Percentiles rank a stretch among this genome's conserved stretches.
phyloP scores from a whole-genome alignment of 169 alveolate genomes.

The Plasmodium adleri region DNA sequence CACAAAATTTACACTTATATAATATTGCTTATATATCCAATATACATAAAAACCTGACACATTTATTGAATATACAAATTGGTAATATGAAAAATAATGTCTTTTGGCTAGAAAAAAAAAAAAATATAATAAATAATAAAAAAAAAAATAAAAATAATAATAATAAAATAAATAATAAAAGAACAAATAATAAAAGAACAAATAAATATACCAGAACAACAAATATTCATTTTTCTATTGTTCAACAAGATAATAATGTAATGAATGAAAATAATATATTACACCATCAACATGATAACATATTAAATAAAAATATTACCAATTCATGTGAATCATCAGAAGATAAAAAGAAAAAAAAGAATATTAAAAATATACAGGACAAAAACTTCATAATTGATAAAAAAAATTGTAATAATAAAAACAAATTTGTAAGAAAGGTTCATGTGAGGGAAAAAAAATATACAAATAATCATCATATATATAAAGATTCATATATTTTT shows the following conservation, averaged over 20 bases:
- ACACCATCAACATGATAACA: not conserved
- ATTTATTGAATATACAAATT: conserved; percentile 44
- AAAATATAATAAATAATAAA: not conserved
- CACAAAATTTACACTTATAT: conserved; percentile 67
- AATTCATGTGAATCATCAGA: not conserved
- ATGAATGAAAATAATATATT: not conserved
- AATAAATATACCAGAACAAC: not conserved
- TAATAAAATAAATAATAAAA: not conserved
- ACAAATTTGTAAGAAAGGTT: conserved; percentile 39
- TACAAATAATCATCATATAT: not conserved
- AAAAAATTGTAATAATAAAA: too few relatives aligned
- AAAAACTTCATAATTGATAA: not conserved
- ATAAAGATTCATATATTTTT: conserved; percentile 34
- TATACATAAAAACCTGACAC: conserved; percentile 18
- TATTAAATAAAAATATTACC: not conserved
- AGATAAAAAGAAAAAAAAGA: conserved; percentile 1
- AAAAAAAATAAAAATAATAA: conserved; percentile 1
- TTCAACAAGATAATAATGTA: not conserved
- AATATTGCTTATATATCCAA: conserved; percentile 67
- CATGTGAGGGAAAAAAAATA: conserved; percentile 14
- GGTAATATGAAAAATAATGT: conserved; percentile 38
- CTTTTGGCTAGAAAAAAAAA: conserved; percentile 56
- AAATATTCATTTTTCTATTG: not conserved
- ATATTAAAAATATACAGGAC: not conserved
- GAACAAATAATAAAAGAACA: not conserved